Percentiles rank a stretch among this genome's conserved stretches.
These are phyloP conservation scores for Dillenia turbinata DNA, from an alignment of 164 flowering plant species.

Conservation along the genomic window DNA sequence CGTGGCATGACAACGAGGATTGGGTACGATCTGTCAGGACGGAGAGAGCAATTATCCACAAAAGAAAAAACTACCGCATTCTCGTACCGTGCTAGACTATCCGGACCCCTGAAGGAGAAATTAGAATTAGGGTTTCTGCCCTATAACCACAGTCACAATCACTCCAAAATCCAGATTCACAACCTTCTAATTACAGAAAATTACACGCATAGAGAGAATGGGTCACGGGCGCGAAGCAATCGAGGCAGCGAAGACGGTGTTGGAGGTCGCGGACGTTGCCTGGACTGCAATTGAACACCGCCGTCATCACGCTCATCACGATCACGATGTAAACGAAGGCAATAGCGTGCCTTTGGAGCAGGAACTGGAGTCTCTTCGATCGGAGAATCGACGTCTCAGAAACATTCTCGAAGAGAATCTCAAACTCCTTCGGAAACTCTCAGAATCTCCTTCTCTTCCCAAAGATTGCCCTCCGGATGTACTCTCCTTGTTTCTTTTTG, in stretches of 20 bases:
- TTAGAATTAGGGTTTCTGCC: no score
- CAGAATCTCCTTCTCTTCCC: constrained; percentile 35
- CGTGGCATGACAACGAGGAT: no score
- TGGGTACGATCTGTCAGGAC: no score
- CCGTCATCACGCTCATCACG: constrained; percentile 39
- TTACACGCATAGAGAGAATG: constrained; percentile 1
- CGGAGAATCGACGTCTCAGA: constrained; percentile 62
- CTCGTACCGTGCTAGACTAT: no score
- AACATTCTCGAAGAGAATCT: constrained; percentile 59
- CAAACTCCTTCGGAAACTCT: constrained; percentile 49
- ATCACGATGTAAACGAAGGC: constrained; percentile 6
- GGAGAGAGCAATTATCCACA: no score
- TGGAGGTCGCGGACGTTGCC: constrained; percentile 67
- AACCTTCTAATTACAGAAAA: no score
- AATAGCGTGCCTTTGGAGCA: not conserved
- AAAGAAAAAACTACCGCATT: no score
- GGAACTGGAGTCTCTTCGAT: constrained; percentile 17
- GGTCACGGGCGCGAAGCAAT: constrained; percentile 12
- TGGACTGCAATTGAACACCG: constrained; percentile 67
- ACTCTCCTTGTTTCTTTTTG: constrained; percentile 3
- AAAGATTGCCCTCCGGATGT: constrained; percentile 84
- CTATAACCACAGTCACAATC: no score
- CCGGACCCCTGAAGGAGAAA: no score
- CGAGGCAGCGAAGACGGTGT: constrained; percentile 25
- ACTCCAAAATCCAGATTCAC: no score